Evolutionary conservation across 495 filamentous ascomycete species (phyloP).

Genomic region (Poronia punctata): DNA sequence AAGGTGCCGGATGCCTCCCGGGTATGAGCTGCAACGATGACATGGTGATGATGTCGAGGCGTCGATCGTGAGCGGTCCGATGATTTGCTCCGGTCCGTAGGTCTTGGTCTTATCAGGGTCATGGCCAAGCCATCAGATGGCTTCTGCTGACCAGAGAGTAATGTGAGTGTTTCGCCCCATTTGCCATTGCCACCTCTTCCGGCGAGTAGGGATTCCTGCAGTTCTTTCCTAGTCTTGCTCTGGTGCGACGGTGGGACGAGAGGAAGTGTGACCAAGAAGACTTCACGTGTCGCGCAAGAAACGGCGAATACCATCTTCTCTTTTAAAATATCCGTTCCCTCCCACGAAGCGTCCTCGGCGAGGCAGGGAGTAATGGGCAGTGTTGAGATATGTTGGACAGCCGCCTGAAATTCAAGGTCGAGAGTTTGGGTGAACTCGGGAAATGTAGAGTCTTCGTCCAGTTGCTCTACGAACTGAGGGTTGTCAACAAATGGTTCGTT

Average conservation of each 20-base stretch:
- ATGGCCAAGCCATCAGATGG: constrained; percentile 61
- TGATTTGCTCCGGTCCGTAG: constrained; percentile 28
- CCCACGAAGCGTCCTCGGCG: constrained; percentile 43
- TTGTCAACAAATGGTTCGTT: constrained; percentile 32
- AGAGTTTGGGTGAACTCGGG: constrained; percentile 55
- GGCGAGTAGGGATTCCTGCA: constrained; percentile 36
- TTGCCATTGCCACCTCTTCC: constrained; percentile 43
- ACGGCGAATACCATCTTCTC: constrained; percentile 62
- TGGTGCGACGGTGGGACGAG: constrained; percentile 63
- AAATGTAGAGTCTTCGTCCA: constrained; percentile 37
- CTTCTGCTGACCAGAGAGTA: constrained; percentile 52
- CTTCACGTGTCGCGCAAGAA: constrained; percentile 61
- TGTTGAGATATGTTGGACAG: constrained; percentile 53
- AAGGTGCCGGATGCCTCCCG: constrained; percentile 56
- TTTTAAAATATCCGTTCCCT: constrained; percentile 53
- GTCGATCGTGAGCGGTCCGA: constrained; percentile 27
- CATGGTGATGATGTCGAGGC: constrained; percentile 19
- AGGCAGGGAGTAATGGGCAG: constrained; percentile 43
- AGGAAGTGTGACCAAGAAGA: constrained; percentile 66
- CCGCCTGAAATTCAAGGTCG: constrained; percentile 59
- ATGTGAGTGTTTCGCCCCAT: constrained; percentile 56
- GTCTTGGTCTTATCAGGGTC: constrained; percentile 48
- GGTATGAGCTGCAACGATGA: constrained; percentile 50
- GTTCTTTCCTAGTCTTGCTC: constrained; percentile 42
- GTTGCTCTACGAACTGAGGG: constrained; percentile 40